A percentile compares a stretch with the other conserved stretches of the same genome.
phyloP scores from a whole-genome alignment of 1,284 basidiomycete genomes.

The Rhodotorula mucilaginosa region DNA sequence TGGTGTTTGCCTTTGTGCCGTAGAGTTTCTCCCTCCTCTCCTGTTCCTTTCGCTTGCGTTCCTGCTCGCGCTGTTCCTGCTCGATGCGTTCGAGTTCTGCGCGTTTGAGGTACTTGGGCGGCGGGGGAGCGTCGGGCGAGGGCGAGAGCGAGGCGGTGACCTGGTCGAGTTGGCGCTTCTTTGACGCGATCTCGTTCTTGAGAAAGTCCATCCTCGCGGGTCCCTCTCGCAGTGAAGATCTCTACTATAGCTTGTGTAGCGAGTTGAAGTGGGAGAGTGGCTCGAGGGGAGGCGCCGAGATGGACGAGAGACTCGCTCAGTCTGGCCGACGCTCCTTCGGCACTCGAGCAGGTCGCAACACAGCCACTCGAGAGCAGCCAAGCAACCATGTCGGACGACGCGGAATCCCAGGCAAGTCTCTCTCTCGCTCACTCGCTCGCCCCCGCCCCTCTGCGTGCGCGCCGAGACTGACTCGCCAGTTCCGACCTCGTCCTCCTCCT shows the following conservation, averaged over 20 bases:
- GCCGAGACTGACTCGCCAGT: no score
- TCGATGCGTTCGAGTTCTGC: constrained; percentile 69
- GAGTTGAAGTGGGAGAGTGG: not conserved
- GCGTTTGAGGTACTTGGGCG: constrained; percentile 79
- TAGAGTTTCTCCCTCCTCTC: constrained; percentile 47
- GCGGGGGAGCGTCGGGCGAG: constrained; percentile 40
- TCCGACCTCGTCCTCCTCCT: no score
- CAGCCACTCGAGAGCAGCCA: no score
- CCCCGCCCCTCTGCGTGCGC: no score
- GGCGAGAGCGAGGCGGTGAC: not conserved
- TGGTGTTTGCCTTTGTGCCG: constrained; percentile 35
- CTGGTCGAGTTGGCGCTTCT: constrained; percentile 68
- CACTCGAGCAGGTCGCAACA: no score
- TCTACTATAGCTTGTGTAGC: not conserved
- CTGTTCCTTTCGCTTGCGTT: constrained; percentile 54
- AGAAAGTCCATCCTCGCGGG: constrained; percentile 68
- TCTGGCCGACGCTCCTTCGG: not conserved
- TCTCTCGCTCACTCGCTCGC: no score
- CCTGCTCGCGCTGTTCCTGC: constrained; percentile 59
- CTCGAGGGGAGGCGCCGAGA: not conserved
- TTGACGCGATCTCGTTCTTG: constrained; percentile 80
- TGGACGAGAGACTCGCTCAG: not conserved
- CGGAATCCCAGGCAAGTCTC: constrained; percentile 9
- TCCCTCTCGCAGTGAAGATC: no score
- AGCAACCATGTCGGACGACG: constrained; percentile 2